Evolutionary conservation across 2,329 filamentous ascomycete genomes (phyloP).

Genomic region (Xylariaceae sp.): DNA sequence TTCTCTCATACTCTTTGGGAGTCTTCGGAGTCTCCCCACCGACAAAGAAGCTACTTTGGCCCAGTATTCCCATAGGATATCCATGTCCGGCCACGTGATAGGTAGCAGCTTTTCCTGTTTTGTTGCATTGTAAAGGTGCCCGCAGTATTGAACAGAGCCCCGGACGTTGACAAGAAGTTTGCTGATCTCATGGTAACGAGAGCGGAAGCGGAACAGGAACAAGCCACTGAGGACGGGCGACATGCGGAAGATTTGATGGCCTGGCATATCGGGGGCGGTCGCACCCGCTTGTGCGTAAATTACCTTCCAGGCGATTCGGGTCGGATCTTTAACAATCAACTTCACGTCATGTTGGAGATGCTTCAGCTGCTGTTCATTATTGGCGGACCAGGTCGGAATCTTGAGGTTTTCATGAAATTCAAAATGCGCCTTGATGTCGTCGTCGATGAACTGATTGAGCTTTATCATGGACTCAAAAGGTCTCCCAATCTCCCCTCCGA

Average conservation of each 20-base stretch:
- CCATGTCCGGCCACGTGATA: slow-evolving; percentile 39
- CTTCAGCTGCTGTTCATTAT: slow-evolving; percentile 24
- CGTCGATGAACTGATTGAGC: slow-evolving; percentile 17
- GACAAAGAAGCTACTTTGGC: slow-evolving; percentile 33
- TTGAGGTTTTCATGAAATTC: slow-evolving; percentile 31
- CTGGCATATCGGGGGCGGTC: slow-evolving; percentile 6
- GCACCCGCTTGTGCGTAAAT: neutral
- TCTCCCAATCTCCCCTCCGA: slow-evolving; percentile 19
- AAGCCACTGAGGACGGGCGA: slow-evolving; percentile 39
- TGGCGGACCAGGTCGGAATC: slow-evolving; percentile 27
- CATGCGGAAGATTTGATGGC: slow-evolving; percentile 30
- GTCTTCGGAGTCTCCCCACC: slow-evolving; percentile 30
- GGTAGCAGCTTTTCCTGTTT: slow-evolving; percentile 26
- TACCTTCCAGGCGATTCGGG: slow-evolving; percentile 15
- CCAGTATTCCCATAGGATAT: slow-evolving; percentile 31
- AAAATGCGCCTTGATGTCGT: slow-evolving; percentile 27
- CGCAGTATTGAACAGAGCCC: slow-evolving; percentile 35
- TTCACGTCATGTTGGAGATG: slow-evolving; percentile 19
- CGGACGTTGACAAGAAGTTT: slow-evolving; percentile 35
- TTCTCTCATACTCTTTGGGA: slow-evolving; percentile 33
- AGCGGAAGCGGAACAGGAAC: slow-evolving; percentile 34
- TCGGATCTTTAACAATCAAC: slow-evolving; percentile 22
- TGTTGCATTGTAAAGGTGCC: slow-evolving; percentile 42
- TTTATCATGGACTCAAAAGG: slow-evolving; percentile 11
- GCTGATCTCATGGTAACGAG: slow-evolving; percentile 29